phyloP scores from a whole-genome alignment of 345 rosid species.

The Ceriops decandra region DNA sequence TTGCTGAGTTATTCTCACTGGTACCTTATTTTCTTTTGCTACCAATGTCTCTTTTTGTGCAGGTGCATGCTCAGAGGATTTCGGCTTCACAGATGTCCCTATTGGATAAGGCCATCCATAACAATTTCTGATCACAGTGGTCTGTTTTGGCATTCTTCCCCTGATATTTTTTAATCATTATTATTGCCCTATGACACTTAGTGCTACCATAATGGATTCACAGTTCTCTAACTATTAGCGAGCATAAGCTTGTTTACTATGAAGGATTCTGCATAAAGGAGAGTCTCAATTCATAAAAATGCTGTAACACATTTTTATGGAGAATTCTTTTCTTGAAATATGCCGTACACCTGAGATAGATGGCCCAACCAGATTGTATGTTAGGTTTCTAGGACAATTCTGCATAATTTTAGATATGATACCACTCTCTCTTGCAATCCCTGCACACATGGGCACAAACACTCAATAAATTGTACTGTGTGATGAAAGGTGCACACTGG shows the following conservation, averaged over 20 bases:
- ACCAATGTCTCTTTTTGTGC: constrained; percentile 17
- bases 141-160: constrained; percentile 21
- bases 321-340: neutral
- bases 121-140: constrained; percentile 77
- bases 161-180: neutral
- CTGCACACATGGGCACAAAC: too few relatives aligned
- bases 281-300: neutral
- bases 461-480: too few relatives aligned
- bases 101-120: constrained; percentile 82
- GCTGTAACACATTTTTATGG: neutral
- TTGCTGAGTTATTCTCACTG: constrained; percentile 12
- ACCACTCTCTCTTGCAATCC: too few relatives aligned
- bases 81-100: constrained; percentile 83
- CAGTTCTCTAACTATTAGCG: neutral
- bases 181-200: neutral
- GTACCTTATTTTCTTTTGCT: constrained; percentile 2
- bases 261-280: neutral
- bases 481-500: too few relatives aligned
- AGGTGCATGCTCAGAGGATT: constrained; percentile 92
- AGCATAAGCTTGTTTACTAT: neutral
- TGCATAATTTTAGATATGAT: too few relatives aligned
- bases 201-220: neutral
- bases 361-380: too few relatives aligned
- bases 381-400: too few relatives aligned
- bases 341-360: too few relatives aligned